phyloP scores from a whole-genome alignment of 768 basidiomycete genomes.

The Paxillus rubicundulus region DNA sequence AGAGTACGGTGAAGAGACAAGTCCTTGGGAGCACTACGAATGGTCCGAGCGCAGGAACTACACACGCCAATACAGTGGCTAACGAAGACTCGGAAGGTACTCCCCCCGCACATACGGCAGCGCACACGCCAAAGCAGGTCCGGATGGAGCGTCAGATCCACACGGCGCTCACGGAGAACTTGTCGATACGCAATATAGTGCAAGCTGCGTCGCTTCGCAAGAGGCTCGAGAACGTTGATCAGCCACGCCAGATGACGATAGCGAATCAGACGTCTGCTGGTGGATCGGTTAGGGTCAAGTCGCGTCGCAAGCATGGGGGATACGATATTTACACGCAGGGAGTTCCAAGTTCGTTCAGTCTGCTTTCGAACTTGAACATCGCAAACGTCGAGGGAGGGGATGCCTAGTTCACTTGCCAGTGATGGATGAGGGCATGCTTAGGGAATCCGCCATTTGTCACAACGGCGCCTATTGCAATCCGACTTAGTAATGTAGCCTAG shows the following conservation, averaged over 20 bases:
- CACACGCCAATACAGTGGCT: not conserved
- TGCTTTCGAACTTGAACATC: constrained; percentile 4
- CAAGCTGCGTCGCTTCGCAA: constrained; percentile 5
- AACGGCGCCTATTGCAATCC: no score
- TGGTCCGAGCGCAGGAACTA: not conserved
- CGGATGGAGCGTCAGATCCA: constrained; percentile 7
- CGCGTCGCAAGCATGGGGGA: constrained; percentile 9
- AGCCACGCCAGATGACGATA: not conserved
- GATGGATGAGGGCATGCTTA: no score
- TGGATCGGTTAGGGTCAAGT: not conserved
- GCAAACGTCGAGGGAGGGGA: not conserved
- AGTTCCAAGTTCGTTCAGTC: constrained; percentile 13
- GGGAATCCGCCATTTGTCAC: no score
- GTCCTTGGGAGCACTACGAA: constrained; percentile 18
- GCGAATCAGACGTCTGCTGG: not conserved
- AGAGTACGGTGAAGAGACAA: constrained; percentile 8
- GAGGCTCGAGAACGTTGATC: not conserved
- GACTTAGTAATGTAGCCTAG: no score
- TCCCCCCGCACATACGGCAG: not conserved
- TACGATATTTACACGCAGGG: constrained; percentile 16
- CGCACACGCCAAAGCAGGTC: constrained; percentile 10
- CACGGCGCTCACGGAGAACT: constrained; percentile 13
- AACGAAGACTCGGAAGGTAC: not conserved
- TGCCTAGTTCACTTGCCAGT: not conserved
- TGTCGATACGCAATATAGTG: constrained; percentile 18